These are phyloP conservation scores for Erysimum cheiri DNA, from an alignment of 441 rosid species.

Conservation along the genomic window DNA sequence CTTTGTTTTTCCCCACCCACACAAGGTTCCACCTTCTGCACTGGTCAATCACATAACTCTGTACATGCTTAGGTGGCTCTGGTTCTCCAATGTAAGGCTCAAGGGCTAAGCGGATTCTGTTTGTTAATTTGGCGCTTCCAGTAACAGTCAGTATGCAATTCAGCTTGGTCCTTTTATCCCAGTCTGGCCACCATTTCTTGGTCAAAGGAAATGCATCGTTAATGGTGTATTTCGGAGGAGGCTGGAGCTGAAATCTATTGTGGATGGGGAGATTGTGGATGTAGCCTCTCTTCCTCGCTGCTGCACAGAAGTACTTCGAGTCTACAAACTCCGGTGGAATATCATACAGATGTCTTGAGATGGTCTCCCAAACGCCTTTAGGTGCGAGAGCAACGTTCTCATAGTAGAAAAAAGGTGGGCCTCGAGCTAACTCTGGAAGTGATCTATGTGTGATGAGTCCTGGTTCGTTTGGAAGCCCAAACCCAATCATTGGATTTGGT, in stretches of 20 bases:
- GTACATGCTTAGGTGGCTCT: slow-evolving; percentile 59
- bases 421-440: slow-evolving; percentile 63
- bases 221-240: slow-evolving; percentile 69
- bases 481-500: slow-evolving; percentile 91
- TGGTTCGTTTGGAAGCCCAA: slow-evolving; percentile 71
- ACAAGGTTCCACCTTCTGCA: slow-evolving; percentile 90
- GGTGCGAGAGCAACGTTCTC: slow-evolving; percentile 96
- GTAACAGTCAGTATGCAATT: slow-evolving; percentile 75
- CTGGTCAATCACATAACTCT: slow-evolving; percentile 60
- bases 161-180: slow-evolving; percentile 76
- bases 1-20: slow-evolving; percentile 89
- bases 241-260: slow-evolving; percentile 68
- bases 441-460: slow-evolving; percentile 42
- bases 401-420: slow-evolving; percentile 84
- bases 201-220: slow-evolving; percentile 78
- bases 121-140: slow-evolving; percentile 72
- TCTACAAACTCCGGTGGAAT: slow-evolving; percentile 87
- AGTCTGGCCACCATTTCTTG: slow-evolving; percentile 85
- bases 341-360: slow-evolving; percentile 66
- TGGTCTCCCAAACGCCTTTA: slow-evolving; percentile 85
- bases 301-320: slow-evolving; percentile 77
- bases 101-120: slow-evolving; percentile 66
- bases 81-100: slow-evolving; percentile 60
- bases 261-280: slow-evolving; percentile 79
- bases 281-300: slow-evolving; percentile 93